A percentile compares a stretch with the other conserved stretches of the same genome.
These are phyloP conservation scores for Ceratopteris richardii DNA, from an alignment of 75 land plant species.

Conservation along the genomic window DNA sequence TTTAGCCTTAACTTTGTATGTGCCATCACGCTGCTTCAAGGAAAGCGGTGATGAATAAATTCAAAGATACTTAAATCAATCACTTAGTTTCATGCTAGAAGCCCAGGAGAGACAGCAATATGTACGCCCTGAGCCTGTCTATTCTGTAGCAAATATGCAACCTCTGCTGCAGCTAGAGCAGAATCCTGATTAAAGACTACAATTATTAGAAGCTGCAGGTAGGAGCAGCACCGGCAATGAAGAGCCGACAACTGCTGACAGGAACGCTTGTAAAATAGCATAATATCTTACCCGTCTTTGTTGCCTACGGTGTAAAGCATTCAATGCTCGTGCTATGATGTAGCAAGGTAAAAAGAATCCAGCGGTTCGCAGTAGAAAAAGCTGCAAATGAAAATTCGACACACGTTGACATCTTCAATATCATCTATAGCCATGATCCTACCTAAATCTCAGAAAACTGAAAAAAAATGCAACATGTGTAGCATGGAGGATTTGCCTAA, in stretches of 20 bases:
- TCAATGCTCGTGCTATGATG: conserved; percentile 42
- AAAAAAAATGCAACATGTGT: too few relatives aligned
- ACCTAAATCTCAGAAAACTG: too few relatives aligned
- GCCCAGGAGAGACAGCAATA: neutral
- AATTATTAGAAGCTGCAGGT: neutral
- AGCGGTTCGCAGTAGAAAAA: conserved; percentile 32
- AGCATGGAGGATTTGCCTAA: too few relatives aligned
- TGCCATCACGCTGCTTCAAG: too few relatives aligned
- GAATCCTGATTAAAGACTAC: neutral
- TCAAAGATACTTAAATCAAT: too few relatives aligned
- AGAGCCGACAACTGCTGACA: too few relatives aligned
- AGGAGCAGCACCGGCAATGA: too few relatives aligned
- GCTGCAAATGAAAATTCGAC: conserved; percentile 19
- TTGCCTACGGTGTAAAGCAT: conserved; percentile 27
- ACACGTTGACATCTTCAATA: neutral
- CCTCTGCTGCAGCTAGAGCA: conserved; percentile 15
- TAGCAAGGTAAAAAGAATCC: conserved; percentile 40
- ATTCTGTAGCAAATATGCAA: conserved; percentile 7
- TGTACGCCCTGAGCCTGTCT: neutral
- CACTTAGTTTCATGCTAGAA: too few relatives aligned
- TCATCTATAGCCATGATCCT: too few relatives aligned
- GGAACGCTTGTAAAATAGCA: neutral
- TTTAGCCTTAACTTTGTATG: too few relatives aligned
- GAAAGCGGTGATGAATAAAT: too few relatives aligned
- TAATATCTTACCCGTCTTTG: conserved; percentile 24